These are phyloP conservation scores for Coniochaeta sp. DNA, from an alignment of 2,329 filamentous ascomycete genomes.

Conservation along the genomic window DNA sequence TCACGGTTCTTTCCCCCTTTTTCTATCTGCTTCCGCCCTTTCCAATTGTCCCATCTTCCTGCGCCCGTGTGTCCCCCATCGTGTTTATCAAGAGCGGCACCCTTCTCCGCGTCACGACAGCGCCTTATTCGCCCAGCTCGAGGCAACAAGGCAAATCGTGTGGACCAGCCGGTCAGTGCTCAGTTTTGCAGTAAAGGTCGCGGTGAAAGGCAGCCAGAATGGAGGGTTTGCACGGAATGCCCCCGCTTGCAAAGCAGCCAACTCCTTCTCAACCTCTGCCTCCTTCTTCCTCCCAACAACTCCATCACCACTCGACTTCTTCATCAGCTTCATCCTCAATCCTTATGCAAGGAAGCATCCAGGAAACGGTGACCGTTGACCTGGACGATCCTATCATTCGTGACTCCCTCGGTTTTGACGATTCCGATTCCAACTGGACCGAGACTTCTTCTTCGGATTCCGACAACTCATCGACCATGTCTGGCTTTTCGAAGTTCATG, in stretches of 20 bases:
- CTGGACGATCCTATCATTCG: background rate
- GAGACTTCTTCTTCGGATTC: background rate
- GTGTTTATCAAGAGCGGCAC: constrained; percentile 1
- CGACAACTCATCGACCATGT: background rate
- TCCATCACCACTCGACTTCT: background rate
- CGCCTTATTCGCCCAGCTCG: too few species aligned
- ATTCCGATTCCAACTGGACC: constrained; percentile 3
- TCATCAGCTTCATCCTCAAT: background rate
- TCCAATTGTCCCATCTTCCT: background rate
- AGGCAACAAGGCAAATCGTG: too few species aligned
- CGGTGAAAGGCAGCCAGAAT: too few species aligned
- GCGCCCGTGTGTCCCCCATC: too few species aligned
- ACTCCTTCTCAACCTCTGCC: too few species aligned
- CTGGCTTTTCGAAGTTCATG: background rate
- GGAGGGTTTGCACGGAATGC: too few species aligned
- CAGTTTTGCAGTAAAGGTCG: too few species aligned
- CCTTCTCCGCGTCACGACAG: too few species aligned
- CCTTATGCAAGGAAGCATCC: background rate
- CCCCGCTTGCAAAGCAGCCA: too few species aligned
- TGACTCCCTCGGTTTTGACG: background rate
- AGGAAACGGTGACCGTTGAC: background rate
- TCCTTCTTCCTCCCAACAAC: background rate
- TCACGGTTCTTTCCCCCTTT: constrained; percentile 3
- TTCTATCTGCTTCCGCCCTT: background rate
- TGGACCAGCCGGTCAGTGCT: too few species aligned